Conservation (phyloP, 2,329 filamentous ascomycete species). For the Fusarium kyushuense region DNA sequence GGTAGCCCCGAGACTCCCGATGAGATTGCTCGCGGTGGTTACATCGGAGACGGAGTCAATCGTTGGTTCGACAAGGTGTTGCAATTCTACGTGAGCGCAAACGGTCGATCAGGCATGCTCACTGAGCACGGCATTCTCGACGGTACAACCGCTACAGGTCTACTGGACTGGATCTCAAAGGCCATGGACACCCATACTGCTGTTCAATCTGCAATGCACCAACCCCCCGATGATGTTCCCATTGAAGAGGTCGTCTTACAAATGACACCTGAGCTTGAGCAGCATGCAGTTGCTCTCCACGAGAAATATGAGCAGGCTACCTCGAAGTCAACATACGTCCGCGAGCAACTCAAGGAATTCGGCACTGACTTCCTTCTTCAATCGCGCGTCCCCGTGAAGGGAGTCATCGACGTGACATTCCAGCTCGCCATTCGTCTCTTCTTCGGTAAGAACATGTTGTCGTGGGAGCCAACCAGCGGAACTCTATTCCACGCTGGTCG, state of each 20-base stretch:
- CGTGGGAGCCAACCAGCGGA: slow-evolving; percentile 5
- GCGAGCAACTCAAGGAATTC: slow-evolving; percentile 1
- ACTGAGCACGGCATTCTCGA: slow-evolving; percentile 7
- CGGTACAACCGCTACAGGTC: neutral
- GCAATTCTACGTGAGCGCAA: slow-evolving; percentile 2
- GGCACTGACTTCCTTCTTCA: neutral
- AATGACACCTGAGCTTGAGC: neutral
- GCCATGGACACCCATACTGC: neutral
- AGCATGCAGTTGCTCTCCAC: neutral
- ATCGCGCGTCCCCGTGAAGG: slow-evolving; percentile 3
- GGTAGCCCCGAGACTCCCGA: neutral
- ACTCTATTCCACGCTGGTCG: slow-evolving; percentile 1
- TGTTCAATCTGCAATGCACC: neutral
- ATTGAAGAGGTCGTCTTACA: neutral
- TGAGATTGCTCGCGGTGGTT: neutral
- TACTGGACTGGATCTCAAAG: slow-evolving; percentile 1
- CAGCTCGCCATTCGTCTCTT: slow-evolving; percentile 3
- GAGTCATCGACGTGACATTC: slow-evolving; percentile 4
- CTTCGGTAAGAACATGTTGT: slow-evolving; percentile 2
- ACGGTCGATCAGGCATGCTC: slow-evolving; percentile 6
- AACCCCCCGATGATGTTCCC: neutral
- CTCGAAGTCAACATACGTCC: slow-evolving; percentile 3
- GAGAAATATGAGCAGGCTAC: slow-evolving; percentile 3
- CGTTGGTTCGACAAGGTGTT: slow-evolving; percentile 7
- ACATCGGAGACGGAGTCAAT: neutral